A percentile compares a stretch with the other conserved stretches of the same genome.
These are phyloP conservation scores for Penicillium sp. DNA, from an alignment of 2,329 filamentous ascomycete genomes.

Conservation along the genomic window DNA sequence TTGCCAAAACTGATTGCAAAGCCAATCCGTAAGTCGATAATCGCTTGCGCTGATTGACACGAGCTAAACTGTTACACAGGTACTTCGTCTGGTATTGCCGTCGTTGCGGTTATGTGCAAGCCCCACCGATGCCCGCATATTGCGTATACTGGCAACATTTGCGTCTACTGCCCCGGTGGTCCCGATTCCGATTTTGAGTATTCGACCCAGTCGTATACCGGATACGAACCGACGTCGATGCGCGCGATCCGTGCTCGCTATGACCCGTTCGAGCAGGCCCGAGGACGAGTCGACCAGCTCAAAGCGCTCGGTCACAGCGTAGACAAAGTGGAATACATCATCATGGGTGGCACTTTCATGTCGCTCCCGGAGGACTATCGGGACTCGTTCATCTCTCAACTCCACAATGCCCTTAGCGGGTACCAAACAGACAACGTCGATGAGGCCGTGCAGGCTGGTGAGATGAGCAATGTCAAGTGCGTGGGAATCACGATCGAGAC, in stretches of 20 bases:
- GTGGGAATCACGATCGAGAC: conserved; percentile 99
- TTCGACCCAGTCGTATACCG: conserved; percentile 97
- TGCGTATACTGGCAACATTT: conserved; percentile 97
- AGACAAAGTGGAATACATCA: conserved; percentile 99
- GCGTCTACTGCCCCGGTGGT: conserved; percentile 95
- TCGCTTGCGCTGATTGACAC: not conserved
- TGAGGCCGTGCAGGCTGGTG: conserved; percentile 87
- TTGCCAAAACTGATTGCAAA: conserved; percentile 94
- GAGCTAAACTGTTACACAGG: conserved; percentile 49
- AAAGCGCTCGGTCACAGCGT: conserved; percentile 94
- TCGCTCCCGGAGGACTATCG: conserved; percentile 84
- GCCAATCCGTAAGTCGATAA: conserved; percentile 69
- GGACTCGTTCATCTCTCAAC: conserved; percentile 88
- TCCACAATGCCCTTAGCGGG: conserved; percentile 94
- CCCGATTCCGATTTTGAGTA: conserved; percentile 99
- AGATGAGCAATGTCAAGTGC: conserved; percentile 96
- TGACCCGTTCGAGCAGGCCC: conserved; percentile 95
- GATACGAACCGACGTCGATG: conserved; percentile 98
- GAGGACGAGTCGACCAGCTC: conserved; percentile 93
- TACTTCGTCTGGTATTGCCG: conserved; percentile 93
- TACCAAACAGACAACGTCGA: conserved; percentile 94
- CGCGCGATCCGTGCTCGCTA: conserved; percentile 94
- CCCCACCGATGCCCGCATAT: conserved; percentile 97
- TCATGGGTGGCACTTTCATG: conserved; percentile 99
- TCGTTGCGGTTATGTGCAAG: conserved; percentile 99